Evolutionary conservation across 352 stramenopile species (phyloP).

Genomic region (Globisporangium paddicum): DNA sequence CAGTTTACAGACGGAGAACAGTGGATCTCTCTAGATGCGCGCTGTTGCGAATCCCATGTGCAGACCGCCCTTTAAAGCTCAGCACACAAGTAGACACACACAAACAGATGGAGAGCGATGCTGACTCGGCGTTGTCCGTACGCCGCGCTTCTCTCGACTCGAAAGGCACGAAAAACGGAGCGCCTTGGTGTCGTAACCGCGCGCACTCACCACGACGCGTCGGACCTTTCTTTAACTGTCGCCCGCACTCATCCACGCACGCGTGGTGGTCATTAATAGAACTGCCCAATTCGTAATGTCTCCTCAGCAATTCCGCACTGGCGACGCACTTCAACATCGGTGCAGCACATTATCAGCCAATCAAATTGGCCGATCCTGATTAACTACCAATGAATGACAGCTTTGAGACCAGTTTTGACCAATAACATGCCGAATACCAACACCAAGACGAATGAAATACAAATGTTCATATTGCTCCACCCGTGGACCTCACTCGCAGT

Average conservation of each 20-base stretch:
- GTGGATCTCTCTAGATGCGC: background rate
- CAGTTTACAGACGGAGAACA: background rate
- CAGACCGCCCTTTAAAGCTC: background rate
- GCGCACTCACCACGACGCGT: background rate
- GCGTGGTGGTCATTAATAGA: background rate
- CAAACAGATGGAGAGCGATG: background rate
- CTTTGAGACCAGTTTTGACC: too few species aligned
- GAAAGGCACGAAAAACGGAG: background rate
- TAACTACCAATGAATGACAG: too few species aligned
- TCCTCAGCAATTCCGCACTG: background rate
- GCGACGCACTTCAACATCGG: background rate
- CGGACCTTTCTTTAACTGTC: background rate
- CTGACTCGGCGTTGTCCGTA: background rate
- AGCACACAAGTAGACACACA: background rate
- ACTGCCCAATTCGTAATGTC: background rate
- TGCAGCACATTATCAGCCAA: background rate
- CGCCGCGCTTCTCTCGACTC: background rate
- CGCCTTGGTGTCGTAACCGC: background rate
- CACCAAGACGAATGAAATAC: background rate
- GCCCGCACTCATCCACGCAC: background rate
- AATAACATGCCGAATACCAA: too few species aligned
- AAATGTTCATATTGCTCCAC: background rate
- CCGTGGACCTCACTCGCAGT: background rate
- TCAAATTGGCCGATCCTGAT: background rate
- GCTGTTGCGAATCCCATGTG: slow-evolving; percentile 1